phyloP scores from a whole-genome alignment of 1,139 yeast genomes.

The Williopsis jadinii region DNA sequence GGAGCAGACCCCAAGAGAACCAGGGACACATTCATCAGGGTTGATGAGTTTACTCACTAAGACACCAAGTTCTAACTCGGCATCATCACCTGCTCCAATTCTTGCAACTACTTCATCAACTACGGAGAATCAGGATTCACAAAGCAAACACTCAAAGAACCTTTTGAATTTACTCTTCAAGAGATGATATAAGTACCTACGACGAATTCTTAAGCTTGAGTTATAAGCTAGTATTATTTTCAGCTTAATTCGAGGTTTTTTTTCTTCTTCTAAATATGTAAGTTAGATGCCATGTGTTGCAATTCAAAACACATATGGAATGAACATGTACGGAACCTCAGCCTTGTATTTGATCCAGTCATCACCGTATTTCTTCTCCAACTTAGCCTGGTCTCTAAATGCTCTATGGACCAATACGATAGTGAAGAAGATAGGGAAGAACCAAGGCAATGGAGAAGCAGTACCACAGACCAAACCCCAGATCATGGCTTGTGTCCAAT shows the following conservation, averaged over 20 bases:
- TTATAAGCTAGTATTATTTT: no score
- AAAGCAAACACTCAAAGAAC: conserved; percentile 3
- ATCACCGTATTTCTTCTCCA: conserved; percentile 79
- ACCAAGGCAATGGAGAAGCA: conserved; percentile 88
- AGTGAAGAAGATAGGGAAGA: conserved; percentile 87
- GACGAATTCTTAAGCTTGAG: no score
- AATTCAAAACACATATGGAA: conserved; percentile 72
- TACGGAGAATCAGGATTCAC: conserved; percentile 1
- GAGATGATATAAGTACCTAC: conserved; percentile 1
- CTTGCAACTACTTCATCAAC: not conserved
- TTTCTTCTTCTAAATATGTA: no score
- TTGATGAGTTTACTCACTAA: conserved; percentile 15
- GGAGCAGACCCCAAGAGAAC: conserved; percentile 2
- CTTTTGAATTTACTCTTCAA: conserved; percentile 8
- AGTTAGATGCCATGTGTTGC: not conserved
- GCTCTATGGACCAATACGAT: conserved; percentile 86
- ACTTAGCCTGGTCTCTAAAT: conserved; percentile 75
- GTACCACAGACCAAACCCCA: conserved; percentile 94
- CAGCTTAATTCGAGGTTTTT: no score
- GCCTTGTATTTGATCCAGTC: conserved; percentile 88
- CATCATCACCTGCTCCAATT: not conserved
- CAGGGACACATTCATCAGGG: conserved; percentile 17
- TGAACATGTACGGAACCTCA: conserved; percentile 86
- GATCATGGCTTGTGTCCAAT: conserved; percentile 75
- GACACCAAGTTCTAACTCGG: conserved; percentile 2